Evolutionary conservation across 371 early-diverging fungal species (phyloP), one percentile per base, ranked within the genome.

Genomic region (Haplosporangium sp.): DNA sequence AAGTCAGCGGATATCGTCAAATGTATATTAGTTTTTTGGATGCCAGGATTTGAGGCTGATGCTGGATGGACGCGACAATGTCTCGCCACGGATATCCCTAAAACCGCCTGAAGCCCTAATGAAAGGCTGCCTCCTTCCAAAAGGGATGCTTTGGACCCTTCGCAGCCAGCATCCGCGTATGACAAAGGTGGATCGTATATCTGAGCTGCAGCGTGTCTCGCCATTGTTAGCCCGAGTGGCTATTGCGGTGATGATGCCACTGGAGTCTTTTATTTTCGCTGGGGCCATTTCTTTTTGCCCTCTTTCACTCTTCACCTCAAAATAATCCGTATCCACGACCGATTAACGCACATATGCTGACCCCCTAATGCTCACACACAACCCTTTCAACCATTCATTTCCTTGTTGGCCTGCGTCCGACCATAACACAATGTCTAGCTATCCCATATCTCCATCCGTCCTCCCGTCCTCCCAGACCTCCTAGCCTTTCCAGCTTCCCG

Each of bases 321-420:
- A 58, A 21, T 29, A 29, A 4, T 4, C 29, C 29, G 29, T 29
- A 29, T 29, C 58, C 37, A 38, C 62, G 63, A 47, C 63, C 63
- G 37, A 38, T 57, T 51, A 21, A 48, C 51, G 47, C 38, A 40
- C 61, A 55, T 55, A 55, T 67, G 67, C 67, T 67, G 67, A 67
- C 47, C 67, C 67, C 67, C 50, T 10, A 60, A 65, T 71, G 72
- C 72, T 71, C 66, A 71, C 64, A 55, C 72, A 65, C 68, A 68
- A 64, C 64, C 61, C 72, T 61, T 61, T 71, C 48, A 45, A 61
- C 56, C 56, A 46, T 51, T 43, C 13, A 47, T 36, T 59, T 41
- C 40, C 50, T 37, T 58, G 20, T 21, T 47, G 42, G 37, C 59
- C 43, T 20, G 53, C 51, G 55, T 16, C 53, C 46, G 40, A 12